Evolutionary conservation across 177 flowering plant species (phyloP).

Genomic region (Vitis hybrid): DNA sequence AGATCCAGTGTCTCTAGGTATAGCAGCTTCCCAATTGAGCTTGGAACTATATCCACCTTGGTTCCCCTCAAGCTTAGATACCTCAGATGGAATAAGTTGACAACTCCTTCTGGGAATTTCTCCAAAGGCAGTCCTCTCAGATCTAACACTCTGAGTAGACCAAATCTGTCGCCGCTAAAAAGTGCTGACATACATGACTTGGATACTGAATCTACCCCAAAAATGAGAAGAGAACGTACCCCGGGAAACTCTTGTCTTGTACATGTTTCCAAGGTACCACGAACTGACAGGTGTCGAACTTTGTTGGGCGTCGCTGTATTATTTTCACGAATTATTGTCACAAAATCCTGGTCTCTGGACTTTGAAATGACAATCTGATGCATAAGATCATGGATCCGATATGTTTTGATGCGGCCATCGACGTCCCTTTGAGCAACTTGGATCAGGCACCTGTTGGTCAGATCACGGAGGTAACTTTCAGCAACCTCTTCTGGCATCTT

Average conservation of each 20-base stretch:
- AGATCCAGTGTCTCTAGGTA: constrained; percentile 31
- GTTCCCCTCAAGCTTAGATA: constrained; percentile 29
- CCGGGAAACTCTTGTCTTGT: constrained; percentile 9
- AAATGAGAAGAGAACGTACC: constrained; percentile 28
- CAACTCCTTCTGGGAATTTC: constrained; percentile 19
- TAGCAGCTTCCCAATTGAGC: constrained; percentile 21
- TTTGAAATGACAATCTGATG: constrained; percentile 24
- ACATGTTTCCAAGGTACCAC: constrained; percentile 1
- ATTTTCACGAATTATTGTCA: constrained; percentile 9
- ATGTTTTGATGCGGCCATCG: constrained; percentile 23
- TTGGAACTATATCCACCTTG: constrained; percentile 23
- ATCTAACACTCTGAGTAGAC: constrained; percentile 30
- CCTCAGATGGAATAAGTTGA: constrained; percentile 12
- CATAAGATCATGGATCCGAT: constrained; percentile 32
- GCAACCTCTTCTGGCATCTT: constrained; percentile 33
- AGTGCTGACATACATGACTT: neutral
- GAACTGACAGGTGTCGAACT: constrained; percentile 23
- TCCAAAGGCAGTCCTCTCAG: constrained; percentile 14
- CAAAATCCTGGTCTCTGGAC: constrained; percentile 31
- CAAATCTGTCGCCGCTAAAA: neutral
- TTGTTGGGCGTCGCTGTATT: constrained; percentile 16
- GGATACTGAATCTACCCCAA: constrained; percentile 3
- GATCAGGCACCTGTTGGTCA: constrained; percentile 23
- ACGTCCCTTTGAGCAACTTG: constrained; percentile 13
- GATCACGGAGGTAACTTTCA: constrained; percentile 28